phyloP scores from a whole-genome alignment of 2,329 filamentous ascomycete genomes.

The Fusarium hainanense region DNA sequence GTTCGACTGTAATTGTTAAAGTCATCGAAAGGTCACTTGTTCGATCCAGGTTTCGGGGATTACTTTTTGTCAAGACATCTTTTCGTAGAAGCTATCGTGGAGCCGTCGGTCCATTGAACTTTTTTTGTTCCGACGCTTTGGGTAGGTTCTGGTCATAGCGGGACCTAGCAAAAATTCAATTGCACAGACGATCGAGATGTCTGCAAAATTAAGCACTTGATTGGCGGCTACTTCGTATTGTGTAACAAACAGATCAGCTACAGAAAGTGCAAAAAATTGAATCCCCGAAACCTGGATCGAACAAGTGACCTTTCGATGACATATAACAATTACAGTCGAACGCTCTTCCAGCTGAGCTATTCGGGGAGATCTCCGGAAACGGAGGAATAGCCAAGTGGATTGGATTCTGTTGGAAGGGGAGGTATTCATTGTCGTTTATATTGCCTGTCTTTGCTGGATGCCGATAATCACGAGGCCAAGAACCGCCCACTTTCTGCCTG shows the following conservation, averaged over 20 bases:
- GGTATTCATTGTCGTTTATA: not conserved
- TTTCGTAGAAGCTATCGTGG: too few relatives aligned
- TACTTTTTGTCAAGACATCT: not conserved
- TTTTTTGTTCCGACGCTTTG: slow-evolving; percentile 18
- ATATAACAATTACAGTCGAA: slow-evolving; percentile 1
- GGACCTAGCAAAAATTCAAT: too few relatives aligned
- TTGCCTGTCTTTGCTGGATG: fast-evolving
- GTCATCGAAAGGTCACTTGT: slow-evolving; percentile 6
- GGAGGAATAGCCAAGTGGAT: not conserved
- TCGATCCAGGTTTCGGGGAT: slow-evolving; percentile 31
- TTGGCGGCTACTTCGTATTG: too few relatives aligned
- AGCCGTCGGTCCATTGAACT: too few relatives aligned
- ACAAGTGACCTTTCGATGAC: slow-evolving; percentile 6
- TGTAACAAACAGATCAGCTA: too few relatives aligned
- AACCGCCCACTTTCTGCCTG: too few relatives aligned
- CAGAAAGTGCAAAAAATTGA: not conserved
- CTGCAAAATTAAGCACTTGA: too few relatives aligned
- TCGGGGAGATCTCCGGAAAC: slow-evolving; percentile 29
- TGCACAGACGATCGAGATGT: too few relatives aligned
- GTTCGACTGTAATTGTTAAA: slow-evolving; percentile 1
- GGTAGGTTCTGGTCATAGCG: too few relatives aligned
- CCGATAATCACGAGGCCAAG: not conserved
- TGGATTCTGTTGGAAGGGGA: not conserved
- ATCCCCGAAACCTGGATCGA: slow-evolving; percentile 31
- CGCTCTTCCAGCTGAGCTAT: slow-evolving; percentile 44